Percentiles rank a stretch among this genome's conserved stretches.
phyloP scores from a whole-genome alignment of 352 stramenopile species.

The Phytopythium sindhum region DNA sequence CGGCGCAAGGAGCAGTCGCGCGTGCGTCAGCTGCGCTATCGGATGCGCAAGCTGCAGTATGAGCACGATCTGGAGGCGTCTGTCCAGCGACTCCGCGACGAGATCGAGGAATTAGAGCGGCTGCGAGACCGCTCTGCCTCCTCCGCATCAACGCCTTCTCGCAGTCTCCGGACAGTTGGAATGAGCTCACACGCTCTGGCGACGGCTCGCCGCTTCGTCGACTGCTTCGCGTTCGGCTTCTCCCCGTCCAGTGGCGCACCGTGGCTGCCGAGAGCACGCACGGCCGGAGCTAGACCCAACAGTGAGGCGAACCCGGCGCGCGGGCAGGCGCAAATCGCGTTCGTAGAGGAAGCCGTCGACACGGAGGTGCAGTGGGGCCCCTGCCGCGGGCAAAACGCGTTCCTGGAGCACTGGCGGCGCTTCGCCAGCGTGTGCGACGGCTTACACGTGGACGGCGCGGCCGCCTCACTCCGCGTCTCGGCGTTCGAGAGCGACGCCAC shows the following conservation, averaged over 20 bases:
- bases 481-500: conserved; percentile 2
- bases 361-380: conserved; percentile 12
- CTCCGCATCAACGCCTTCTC: too few species aligned
- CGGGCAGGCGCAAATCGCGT: conserved; percentile 17
- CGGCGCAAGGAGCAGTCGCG: conserved; percentile 10
- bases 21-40: conserved; percentile 21
- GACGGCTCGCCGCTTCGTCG: conserved; percentile 9
- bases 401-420: conserved; percentile 26
- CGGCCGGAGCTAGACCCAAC: neutral
- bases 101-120: conserved; percentile 12
- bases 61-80: conserved; percentile 12
- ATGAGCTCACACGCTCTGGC: neutral
- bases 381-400: conserved; percentile 15
- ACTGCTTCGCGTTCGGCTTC: conserved; percentile 23
- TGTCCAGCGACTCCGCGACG: conserved; percentile 8
- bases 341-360: conserved; percentile 16
- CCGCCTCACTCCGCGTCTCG: conserved; percentile 11
- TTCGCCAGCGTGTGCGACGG: conserved; percentile 10
- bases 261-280: conserved; percentile 8
- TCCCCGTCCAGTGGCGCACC: neutral
- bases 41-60: conserved; percentile 21
- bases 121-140: neutral
- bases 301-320: neutral
- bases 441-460: conserved; percentile 1
- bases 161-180: neutral